A percentile compares a stretch with the other conserved stretches of the same genome.
phyloP scores from a whole-genome alignment of 441 rosid species.

The Populus tomentosa region DNA sequence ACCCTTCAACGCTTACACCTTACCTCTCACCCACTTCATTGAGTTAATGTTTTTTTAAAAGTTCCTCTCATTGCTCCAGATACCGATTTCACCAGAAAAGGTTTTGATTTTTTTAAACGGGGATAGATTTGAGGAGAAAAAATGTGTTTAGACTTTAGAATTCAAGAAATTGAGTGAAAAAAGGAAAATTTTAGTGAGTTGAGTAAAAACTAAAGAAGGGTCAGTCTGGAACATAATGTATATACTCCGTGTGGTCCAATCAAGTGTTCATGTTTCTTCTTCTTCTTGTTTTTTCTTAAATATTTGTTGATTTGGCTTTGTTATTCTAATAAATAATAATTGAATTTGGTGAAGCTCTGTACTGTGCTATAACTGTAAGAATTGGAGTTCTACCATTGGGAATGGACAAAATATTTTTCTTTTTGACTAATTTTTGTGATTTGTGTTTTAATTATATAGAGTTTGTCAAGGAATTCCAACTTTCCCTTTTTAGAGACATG shows the following conservation, averaged over 20 bases:
- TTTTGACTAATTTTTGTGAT: background rate
- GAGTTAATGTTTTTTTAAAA: background rate
- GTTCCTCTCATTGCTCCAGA: background rate
- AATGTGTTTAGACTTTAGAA: no score
- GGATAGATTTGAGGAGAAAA: no score
- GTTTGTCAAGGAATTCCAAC: background rate
- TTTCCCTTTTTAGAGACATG: background rate
- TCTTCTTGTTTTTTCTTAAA: background rate
- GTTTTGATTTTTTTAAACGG: no score
- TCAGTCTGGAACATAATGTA: background rate
- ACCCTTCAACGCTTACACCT: constrained; percentile 25
- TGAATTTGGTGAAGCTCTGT: background rate
- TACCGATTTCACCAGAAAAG: background rate
- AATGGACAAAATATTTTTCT: background rate
- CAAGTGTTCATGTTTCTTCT: background rate
- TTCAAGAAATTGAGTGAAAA: no score
- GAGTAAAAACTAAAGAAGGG: background rate
- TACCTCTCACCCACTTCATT: constrained; percentile 8
- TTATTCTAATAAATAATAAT: background rate
- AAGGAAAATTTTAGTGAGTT: background rate
- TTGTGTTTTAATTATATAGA: background rate
- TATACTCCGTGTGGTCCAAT: background rate
- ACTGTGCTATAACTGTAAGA: background rate
- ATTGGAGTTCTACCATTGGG: background rate
- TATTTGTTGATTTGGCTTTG: background rate